A percentile compares a stretch with the other conserved stretches of the same genome.
These are phyloP conservation scores for Pythium guiyangense DNA, from an alignment of 352 stramenopile genomes.

Conservation along the genomic window DNA sequence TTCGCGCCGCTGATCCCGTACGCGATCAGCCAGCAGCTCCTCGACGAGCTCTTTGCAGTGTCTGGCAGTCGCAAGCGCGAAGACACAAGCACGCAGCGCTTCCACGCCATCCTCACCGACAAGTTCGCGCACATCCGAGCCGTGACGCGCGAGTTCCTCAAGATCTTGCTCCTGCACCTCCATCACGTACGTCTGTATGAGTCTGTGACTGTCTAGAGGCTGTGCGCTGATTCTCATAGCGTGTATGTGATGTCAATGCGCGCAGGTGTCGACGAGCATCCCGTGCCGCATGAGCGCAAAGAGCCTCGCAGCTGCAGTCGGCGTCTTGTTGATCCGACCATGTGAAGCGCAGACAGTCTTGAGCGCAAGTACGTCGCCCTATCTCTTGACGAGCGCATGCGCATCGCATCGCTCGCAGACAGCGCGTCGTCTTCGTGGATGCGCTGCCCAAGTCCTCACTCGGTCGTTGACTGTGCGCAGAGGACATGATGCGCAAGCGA, in stretches of 20 bases:
- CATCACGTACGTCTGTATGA: constrained; percentile 24
- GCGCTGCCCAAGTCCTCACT: neutral
- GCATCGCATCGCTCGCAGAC: too few species aligned
- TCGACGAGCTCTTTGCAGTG: constrained; percentile 17
- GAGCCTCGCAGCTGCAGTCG: constrained; percentile 32
- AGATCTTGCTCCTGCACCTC: constrained; percentile 44
- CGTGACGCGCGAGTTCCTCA: constrained; percentile 36
- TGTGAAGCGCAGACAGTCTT: constrained; percentile 20
- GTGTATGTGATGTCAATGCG: too few species aligned
- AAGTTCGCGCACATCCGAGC: constrained; percentile 32
- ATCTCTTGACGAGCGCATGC: too few species aligned
- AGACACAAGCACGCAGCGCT: constrained; percentile 5
- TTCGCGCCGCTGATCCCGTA: constrained; percentile 44
- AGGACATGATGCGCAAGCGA: constrained; percentile 23
- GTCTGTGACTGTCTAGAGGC: neutral
- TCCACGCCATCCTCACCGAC: constrained; percentile 12
- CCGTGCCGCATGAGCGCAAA: constrained; percentile 37
- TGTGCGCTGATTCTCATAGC: neutral
- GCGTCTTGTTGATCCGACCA: constrained; percentile 35
- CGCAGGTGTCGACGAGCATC: constrained; percentile 39
- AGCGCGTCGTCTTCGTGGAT: too few species aligned
- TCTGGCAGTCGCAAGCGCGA: constrained; percentile 6
- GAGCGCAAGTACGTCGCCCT: constrained; percentile 24
- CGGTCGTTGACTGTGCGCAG: too few species aligned
- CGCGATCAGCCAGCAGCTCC: constrained; percentile 24